These are phyloP conservation scores for Saitoella complicata DNA, from an alignment of 805 yeast genomes.

Conservation along the genomic window DNA sequence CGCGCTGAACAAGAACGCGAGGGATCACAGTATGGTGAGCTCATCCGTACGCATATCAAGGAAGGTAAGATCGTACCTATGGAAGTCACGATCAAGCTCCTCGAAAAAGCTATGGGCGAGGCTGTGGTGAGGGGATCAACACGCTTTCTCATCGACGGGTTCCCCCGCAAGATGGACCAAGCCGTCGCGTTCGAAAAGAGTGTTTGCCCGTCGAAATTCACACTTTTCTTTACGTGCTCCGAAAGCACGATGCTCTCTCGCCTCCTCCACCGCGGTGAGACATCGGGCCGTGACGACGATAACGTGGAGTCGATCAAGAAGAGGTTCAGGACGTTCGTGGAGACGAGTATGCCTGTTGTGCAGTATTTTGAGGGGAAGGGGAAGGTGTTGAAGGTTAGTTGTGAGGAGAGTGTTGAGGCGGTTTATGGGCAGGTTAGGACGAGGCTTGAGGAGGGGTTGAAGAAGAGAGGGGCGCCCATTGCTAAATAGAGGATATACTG, in stretches of 20 bases:
- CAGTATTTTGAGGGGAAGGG: conserved; percentile 42
- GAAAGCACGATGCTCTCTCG: conserved; percentile 72
- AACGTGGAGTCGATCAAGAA: conserved; percentile 80
- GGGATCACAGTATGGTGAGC: conserved; percentile 69
- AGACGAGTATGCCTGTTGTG: conserved; percentile 88
- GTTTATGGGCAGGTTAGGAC: conserved; percentile 52
- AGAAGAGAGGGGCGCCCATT: no score
- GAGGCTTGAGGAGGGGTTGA: conserved; percentile 34
- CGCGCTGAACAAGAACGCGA: conserved; percentile 79
- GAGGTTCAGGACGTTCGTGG: conserved; percentile 71
- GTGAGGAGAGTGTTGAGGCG: conserved; percentile 65
- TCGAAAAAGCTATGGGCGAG: conserved; percentile 61
- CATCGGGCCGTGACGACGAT: conserved; percentile 88
- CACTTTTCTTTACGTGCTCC: conserved; percentile 39
- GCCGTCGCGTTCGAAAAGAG: conserved; percentile 80
- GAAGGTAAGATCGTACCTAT: conserved; percentile 92
- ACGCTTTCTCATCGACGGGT: conserved; percentile 80
- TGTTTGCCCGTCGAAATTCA: conserved; percentile 25
- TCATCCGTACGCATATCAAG: conserved; percentile 67
- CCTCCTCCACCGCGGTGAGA: conserved; percentile 78
- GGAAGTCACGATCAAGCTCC: conserved; percentile 66
- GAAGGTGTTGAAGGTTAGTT: conserved; percentile 58
- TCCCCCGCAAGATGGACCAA: conserved; percentile 98
- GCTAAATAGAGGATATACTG: no score
- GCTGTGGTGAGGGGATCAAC: conserved; percentile 21